Base-by-base conservation (phyloP, 179 eudicot species). In the Amaranthus tricolor region DNA sequence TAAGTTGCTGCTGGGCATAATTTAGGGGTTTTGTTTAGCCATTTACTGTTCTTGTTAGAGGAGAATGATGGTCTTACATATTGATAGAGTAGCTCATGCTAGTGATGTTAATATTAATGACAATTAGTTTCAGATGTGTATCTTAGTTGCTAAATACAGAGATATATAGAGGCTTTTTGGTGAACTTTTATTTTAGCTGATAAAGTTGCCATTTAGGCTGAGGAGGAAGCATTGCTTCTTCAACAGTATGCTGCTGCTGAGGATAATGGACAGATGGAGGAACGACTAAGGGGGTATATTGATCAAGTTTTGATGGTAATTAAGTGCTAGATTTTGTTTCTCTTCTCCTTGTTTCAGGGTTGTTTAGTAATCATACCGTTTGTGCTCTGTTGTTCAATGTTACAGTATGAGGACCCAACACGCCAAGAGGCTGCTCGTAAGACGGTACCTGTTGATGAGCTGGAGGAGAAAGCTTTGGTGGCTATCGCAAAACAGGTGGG, bases 401-500 rank as follows among this genome's bases (percentile, higher is more conserved):
- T 81, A 72, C 78, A 94, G 98, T 94, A 92, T 62, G 98, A 94
- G 84, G 96, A 90, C 43, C 85, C 95, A 53, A 77, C 47, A 43
- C 82, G 87, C 56, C 98, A 94, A 69, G 93, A 90, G 57, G 86
- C 89, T 20, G 98, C 98, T 82, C 89, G 96, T 51, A 87, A 85
- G 79, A 88, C 95, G 2, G 97, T 90, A 47, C 96, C 96, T 51
- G 70, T 84, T 57, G 93, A 88, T 48, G 88, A 83, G 80, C 87
- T 94, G 56, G 97, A 94, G 86, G 98, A 94, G 88, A 92, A 91
- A 83, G 92, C 97, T 79, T 49, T 84, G 76, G 86, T 94, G 79
- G 79, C 88, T 45, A 76, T 94, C 71, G 97, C 96, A 40, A 92
- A 91, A 91, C 45, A 90, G 95, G 98, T 94, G 71, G 40, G 81